Evolutionary conservation across 805 yeast genomes (phyloP).

Genomic region (Wickerhamiella galacta): DNA sequence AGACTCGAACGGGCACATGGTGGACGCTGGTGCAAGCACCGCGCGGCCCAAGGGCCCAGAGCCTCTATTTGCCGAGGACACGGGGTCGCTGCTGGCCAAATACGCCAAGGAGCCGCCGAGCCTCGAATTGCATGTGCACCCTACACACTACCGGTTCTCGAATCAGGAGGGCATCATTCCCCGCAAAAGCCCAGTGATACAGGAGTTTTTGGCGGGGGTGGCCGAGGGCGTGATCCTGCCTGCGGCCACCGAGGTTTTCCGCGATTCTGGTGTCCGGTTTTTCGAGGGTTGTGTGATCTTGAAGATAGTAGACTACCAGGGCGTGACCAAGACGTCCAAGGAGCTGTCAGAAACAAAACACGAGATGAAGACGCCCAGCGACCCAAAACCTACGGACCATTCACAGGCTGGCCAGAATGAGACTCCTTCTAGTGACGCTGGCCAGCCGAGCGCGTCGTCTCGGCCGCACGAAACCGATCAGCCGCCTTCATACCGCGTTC

Average conservation of each 20-base stretch:
- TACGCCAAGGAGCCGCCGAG: constrained; percentile 67
- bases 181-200: constrained; percentile 57
- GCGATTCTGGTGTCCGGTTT: constrained; percentile 68
- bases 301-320: constrained; percentile 75
- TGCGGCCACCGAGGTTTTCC: constrained; percentile 72
- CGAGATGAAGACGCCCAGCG: neutral
- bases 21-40: too few species aligned
- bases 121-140: constrained; percentile 76
- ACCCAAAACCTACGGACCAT: neutral
- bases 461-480: constrained; percentile 24
- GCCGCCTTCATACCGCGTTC: constrained; percentile 61
- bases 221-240: constrained; percentile 75
- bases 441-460: too few species aligned
- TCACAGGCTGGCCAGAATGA: neutral
- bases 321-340: constrained; percentile 12
- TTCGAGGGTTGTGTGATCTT: constrained; percentile 84
- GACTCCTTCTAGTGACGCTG: neutral
- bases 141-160: constrained; percentile 81
- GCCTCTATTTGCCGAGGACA: constrained; percentile 36
- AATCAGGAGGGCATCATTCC: constrained; percentile 81
- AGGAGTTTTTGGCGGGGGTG: constrained; percentile 58
- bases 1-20: too few species aligned
- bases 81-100: constrained; percentile 57
- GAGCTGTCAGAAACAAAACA: neutral
- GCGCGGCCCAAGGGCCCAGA: too few species aligned